Evolutionary conservation across 2,329 filamentous ascomycete genomes (phyloP).

Genomic region (Catunica adiposa): DNA sequence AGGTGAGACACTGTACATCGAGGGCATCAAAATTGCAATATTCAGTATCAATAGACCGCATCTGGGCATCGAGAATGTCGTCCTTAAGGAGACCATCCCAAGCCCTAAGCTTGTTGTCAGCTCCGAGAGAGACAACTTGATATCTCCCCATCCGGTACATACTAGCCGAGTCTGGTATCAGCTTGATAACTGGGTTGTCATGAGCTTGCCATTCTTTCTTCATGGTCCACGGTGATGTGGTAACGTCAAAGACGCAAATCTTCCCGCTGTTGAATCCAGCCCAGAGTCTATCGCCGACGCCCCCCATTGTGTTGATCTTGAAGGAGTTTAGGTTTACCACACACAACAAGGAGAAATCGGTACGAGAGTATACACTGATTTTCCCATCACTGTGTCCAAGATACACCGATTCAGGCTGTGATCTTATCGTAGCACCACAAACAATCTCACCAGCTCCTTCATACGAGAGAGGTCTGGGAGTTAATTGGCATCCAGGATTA

Average conservation of each 20-base stretch:
- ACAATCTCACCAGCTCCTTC: conserved; percentile 73
- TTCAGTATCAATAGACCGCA: conserved; percentile 67
- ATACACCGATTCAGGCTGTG: conserved; percentile 63
- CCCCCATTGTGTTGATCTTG: conserved; percentile 79
- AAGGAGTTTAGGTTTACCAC: conserved; percentile 79
- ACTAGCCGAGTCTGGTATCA: conserved; percentile 64
- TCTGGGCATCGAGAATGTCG: conserved; percentile 81
- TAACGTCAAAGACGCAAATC: conserved; percentile 82
- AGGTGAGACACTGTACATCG: conserved; percentile 68
- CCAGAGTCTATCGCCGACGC: conserved; percentile 74
- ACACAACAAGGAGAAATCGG: conserved; percentile 59
- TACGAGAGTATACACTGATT: conserved; percentile 75
- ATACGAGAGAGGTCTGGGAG: conserved; percentile 52
- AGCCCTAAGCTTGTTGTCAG: conserved; percentile 64
- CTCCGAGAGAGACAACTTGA: conserved; percentile 74
- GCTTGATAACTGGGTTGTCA: conserved; percentile 60
- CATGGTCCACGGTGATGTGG: conserved; percentile 66
- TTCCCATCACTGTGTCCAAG: conserved; percentile 90
- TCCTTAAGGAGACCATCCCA: conserved; percentile 93
- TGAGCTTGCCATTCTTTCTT: conserved; percentile 94
- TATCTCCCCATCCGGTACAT: conserved; percentile 71
- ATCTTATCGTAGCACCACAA: conserved; percentile 59
- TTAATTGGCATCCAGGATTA: conserved; percentile 55
- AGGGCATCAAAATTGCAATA: conserved; percentile 79
- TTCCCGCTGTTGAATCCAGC: conserved; percentile 88